Conservation (phyloP, 1,139 yeast genomes). For the Trichomonascaceae sp. region DNA sequence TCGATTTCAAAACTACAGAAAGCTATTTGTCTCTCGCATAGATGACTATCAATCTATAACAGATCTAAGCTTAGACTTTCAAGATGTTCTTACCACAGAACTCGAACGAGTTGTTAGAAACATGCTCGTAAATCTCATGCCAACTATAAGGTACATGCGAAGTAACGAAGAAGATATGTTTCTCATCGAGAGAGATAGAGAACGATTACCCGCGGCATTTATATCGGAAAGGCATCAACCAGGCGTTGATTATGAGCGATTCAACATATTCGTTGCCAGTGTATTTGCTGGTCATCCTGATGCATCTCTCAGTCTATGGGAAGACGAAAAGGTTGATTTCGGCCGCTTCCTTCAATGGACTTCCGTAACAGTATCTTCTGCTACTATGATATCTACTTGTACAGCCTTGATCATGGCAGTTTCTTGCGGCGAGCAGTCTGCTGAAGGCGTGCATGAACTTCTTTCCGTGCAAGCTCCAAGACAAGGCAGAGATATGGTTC, state of each 20-base stretch:
- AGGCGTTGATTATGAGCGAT: conserved; percentile 81
- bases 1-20: conserved; percentile 12
- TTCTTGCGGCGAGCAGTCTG: conserved; percentile 49
- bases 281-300: conserved; percentile 59
- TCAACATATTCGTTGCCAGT: conserved; percentile 71
- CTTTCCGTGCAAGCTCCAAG: conserved; percentile 1
- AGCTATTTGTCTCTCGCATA: conserved; percentile 4
- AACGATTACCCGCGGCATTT: conserved; percentile 32
- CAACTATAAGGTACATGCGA: conserved; percentile 70
- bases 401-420: conserved; percentile 73
- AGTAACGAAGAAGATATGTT: conserved; percentile 79
- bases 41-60: conserved; percentile 12
- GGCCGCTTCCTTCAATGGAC: conserved; percentile 89
- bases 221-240: conserved; percentile 36
- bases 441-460: conserved; percentile 5
- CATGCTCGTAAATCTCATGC: conserved; percentile 69
- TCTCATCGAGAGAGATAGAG: conserved; percentile 35
- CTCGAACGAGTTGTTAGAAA: conserved; percentile 45
- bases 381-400: conserved; percentile 66
- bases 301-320: conserved; percentile 63
- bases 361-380: conserved; percentile 32
- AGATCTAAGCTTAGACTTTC: conserved; percentile 19
- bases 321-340: conserved; percentile 53
- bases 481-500: conserved; percentile 4
- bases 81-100: conserved; percentile 16